A percentile compares a stretch with the other conserved stretches of the same genome.
These are phyloP conservation scores for Cercospora zeina DNA, from an alignment of 2,329 filamentous ascomycete species.

Conservation along the genomic window DNA sequence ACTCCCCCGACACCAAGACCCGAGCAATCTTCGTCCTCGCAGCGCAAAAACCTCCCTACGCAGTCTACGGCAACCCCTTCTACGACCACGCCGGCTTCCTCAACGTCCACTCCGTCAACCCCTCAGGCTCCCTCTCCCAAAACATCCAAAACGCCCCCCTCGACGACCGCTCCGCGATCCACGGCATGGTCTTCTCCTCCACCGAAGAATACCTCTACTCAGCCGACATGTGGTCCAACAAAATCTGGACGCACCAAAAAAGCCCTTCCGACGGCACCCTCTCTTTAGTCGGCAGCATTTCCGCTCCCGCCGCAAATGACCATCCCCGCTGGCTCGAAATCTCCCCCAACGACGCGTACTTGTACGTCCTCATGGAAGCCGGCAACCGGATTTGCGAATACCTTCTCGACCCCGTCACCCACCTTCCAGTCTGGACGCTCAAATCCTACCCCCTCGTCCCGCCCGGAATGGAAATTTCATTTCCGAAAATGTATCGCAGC, in stretches of 20 bases:
- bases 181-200: slow-evolving; percentile 79
- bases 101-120: slow-evolving; percentile 68
- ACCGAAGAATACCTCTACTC: slow-evolving; percentile 75
- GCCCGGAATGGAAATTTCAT: slow-evolving; percentile 59
- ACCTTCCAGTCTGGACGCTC: slow-evolving; percentile 75
- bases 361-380: slow-evolving; percentile 88
- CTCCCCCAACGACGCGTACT: slow-evolving; percentile 72
- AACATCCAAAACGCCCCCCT: slow-evolving; percentile 75
- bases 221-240: slow-evolving; percentile 74
- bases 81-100: slow-evolving; percentile 82
- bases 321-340: slow-evolving; percentile 88
- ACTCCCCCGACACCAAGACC: slow-evolving; percentile 72
- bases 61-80: slow-evolving; percentile 87
- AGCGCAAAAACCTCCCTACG: slow-evolving; percentile 72
- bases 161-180: slow-evolving; percentile 68
- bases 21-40: slow-evolving; percentile 86
- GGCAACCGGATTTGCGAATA: slow-evolving; percentile 82
- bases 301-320: slow-evolving; percentile 69
- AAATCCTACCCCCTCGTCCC: slow-evolving; percentile 77
- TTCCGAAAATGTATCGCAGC: slow-evolving; percentile 72
- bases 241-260: slow-evolving; percentile 82
- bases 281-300: slow-evolving; percentile 68
- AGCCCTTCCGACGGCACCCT: slow-evolving; percentile 56
- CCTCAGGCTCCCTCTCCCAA: slow-evolving; percentile 57
- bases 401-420: slow-evolving; percentile 70